These are phyloP conservation scores for Cairneyella variabilis DNA, from an alignment of 495 filamentous ascomycete genomes.

Conservation along the genomic window DNA sequence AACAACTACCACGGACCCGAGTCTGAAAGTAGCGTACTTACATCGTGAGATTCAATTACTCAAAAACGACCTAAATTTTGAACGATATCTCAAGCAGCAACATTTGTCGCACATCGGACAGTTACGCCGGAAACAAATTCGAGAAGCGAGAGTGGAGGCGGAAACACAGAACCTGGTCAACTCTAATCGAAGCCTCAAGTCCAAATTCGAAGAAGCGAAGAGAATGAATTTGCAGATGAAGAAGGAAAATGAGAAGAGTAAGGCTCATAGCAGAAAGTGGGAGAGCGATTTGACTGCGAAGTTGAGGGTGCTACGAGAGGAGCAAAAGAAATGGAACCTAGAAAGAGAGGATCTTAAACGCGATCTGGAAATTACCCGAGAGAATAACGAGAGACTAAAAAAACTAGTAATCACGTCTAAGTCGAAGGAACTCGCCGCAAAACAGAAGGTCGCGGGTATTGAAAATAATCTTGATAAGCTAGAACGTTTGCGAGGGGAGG, in stretches of 20 bases:
- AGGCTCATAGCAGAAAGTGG: constrained; percentile 65
- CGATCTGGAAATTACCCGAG: constrained; percentile 46
- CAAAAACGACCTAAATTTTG: constrained; percentile 72
- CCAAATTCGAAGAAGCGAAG: constrained; percentile 64
- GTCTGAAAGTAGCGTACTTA: constrained; percentile 46
- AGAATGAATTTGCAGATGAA: constrained; percentile 56
- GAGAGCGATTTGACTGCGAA: constrained; percentile 60
- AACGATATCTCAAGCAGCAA: constrained; percentile 71
- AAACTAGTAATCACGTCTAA: constrained; percentile 57
- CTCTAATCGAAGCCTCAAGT: constrained; percentile 64
- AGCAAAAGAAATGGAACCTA: constrained; percentile 60
- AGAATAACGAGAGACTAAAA: constrained; percentile 53
- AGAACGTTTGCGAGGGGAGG: constrained; percentile 50
- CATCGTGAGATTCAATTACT: constrained; percentile 63
- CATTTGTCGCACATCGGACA: constrained; percentile 72
- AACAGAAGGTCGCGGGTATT: constrained; percentile 55
- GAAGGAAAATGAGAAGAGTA: constrained; percentile 60
- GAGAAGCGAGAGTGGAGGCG: constrained; percentile 65
- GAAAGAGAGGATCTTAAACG: constrained; percentile 48
- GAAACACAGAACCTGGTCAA: constrained; percentile 73
- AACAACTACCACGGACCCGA: constrained; percentile 28
- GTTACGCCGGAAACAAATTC: constrained; percentile 61
- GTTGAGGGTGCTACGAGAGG: constrained; percentile 56
- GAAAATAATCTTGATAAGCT: constrained; percentile 57
- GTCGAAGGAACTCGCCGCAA: constrained; percentile 50